A percentile compares a stretch with the other conserved stretches of the same genome.
Evolutionary conservation across 164 flowering plant species (phyloP).

Genomic region (Annona squamosa): DNA sequence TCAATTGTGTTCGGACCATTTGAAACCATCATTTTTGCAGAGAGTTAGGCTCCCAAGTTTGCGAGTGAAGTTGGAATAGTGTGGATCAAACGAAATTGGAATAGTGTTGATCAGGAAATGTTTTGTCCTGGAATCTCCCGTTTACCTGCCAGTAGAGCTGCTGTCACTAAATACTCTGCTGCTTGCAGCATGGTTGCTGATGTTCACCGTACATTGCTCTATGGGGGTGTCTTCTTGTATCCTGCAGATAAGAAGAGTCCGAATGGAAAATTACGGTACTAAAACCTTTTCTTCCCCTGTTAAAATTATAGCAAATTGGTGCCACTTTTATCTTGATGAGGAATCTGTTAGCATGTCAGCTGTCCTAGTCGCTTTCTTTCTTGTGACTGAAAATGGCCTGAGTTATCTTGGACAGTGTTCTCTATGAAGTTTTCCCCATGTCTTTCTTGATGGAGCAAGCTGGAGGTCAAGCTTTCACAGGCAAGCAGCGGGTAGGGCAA

Average conservation of each 20-base stretch:
- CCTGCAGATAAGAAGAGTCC: constrained; percentile 98
- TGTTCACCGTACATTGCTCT: constrained; percentile 96
- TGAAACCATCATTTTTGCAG: not conserved
- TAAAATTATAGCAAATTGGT: not conserved
- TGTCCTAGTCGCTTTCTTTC: not conserved
- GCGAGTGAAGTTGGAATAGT: not conserved
- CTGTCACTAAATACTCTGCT: not conserved
- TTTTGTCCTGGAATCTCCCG: too few species aligned
- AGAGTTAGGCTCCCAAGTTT: not conserved
- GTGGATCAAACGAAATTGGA: not conserved
- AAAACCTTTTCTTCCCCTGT: too few species aligned
- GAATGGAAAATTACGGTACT: constrained; percentile 82
- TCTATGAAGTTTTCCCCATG: constrained; percentile 94
- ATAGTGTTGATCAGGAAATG: not conserved
- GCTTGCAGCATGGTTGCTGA: constrained; percentile 95
- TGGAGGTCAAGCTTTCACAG: constrained; percentile 84
- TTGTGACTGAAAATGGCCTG: not conserved
- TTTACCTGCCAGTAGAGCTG: not conserved
- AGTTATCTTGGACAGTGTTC: constrained; percentile 40
- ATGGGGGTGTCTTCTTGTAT: constrained; percentile 97
- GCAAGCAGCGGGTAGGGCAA: constrained; percentile 62
- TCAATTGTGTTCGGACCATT: not conserved
- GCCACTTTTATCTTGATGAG: not conserved
- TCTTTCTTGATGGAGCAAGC: constrained; percentile 91
- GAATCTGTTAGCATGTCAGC: not conserved